Evolutionary conservation across 2,329 filamentous ascomycete genomes (phyloP).

Genomic region (Ophiostoma ulmi): DNA sequence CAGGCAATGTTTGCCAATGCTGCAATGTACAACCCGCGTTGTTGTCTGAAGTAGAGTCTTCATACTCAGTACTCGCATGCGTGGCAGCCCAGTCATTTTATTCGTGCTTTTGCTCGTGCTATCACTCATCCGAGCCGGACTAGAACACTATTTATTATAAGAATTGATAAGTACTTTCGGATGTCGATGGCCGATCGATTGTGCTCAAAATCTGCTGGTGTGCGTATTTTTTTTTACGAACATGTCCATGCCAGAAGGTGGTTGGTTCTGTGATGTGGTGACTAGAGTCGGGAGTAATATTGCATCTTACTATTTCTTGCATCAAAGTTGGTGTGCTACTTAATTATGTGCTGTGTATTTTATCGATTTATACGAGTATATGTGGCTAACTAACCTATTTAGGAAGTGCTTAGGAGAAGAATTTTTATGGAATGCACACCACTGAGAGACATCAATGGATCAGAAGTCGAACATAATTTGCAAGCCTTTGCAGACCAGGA

Average conservation of each 20-base stretch:
- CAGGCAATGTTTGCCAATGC: background rate
- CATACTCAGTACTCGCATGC: background rate
- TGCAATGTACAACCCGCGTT: background rate
- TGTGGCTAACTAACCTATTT: background rate
- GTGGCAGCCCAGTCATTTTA: background rate
- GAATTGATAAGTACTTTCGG: background rate
- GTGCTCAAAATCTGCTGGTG: background rate
- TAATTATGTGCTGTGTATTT: background rate
- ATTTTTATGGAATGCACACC: constrained; percentile 7
- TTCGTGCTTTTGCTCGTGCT: background rate
- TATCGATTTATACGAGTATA: background rate
- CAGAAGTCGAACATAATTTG: background rate
- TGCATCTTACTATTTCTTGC: background rate
- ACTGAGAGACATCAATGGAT: background rate
- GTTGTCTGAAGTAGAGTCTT: background rate
- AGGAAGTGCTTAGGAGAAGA: background rate
- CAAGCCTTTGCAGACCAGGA: background rate
- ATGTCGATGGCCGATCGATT: background rate
- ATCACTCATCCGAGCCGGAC: background rate
- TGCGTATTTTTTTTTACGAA: background rate
- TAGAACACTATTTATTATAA: background rate
- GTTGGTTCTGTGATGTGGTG: background rate
- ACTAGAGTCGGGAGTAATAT: background rate
- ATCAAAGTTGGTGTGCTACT: background rate
- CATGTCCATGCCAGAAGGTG: constrained; percentile 8